Evolutionary conservation across 2,329 filamentous ascomycete species (phyloP).

Genomic region (Aspergillus calidoustus): DNA sequence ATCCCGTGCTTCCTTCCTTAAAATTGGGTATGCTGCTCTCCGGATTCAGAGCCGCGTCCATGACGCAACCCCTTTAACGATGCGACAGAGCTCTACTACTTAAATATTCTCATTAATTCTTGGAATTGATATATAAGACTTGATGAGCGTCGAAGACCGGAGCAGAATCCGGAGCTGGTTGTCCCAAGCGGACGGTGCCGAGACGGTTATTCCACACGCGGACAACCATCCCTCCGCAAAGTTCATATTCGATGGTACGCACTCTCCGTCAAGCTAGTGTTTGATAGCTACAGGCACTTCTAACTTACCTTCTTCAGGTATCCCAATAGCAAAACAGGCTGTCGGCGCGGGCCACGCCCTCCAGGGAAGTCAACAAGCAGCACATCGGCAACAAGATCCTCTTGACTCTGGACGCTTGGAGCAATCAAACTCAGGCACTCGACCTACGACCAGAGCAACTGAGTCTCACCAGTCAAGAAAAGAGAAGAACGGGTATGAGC

Average conservation of each 20-base stretch:
- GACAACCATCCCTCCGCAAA: neutral
- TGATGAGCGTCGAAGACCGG: slow-evolving; percentile 1
- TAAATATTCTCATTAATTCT: neutral
- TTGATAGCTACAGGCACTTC: neutral
- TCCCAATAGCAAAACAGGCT: neutral
- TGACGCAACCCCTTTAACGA: neutral
- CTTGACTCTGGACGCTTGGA: slow-evolving; percentile 2
- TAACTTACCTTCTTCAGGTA: neutral
- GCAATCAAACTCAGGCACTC: neutral
- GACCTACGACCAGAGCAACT: neutral
- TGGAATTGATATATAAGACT: neutral
- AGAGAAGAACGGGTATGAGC: slow-evolving; percentile 48
- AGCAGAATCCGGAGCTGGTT: slow-evolving; percentile 9
- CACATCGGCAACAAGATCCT: neutral
- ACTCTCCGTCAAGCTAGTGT: neutral
- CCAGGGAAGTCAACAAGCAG: neutral
- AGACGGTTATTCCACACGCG: neutral
- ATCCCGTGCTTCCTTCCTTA: slow-evolving; percentile 2
- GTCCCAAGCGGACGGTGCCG: slow-evolving; percentile 9
- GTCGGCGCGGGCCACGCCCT: neutral
- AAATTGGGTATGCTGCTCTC: neutral
- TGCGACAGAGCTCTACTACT: neutral
- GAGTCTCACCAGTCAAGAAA: neutral
- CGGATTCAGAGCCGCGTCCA: too few relatives aligned
- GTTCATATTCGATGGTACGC: slow-evolving; percentile 5